Base-by-base conservation (phyloP, 2,329 filamentous ascomycete species). In the Colletotrichum graminicola region DNA sequence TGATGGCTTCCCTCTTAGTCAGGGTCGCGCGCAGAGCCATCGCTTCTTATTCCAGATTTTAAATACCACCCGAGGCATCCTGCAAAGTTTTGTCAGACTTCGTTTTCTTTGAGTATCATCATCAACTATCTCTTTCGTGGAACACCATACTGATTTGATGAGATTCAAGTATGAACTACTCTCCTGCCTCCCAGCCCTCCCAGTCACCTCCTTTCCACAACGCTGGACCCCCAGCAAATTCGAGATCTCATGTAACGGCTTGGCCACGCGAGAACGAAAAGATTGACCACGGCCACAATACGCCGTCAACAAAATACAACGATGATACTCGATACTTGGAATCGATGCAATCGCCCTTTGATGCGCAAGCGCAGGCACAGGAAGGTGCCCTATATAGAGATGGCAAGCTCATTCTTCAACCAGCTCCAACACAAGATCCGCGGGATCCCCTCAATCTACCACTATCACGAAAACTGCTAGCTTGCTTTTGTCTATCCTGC, bases 401-500 rank as follows among this genome's bases (percentile, higher is more conserved):
- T 16, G 67, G 67, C n/a, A 52, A 62, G 16, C 67, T 71, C 18
- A 23, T 71, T 3, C 57, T 71, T 0, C 64, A 71, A n/a, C 67
- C 64, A 8, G 67, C 64, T 3, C 67, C 64, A 0, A 71, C 67
- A 1, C 41, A 67, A 16, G 64, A 71, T 23, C 67, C 67, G 3
- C 56, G 67, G 7, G 67, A 71, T 45, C 67, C 67, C 3, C 67
- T 71, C 64, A 71, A 71, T 8, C 32, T 62, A 0, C 63, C 64
- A 0, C 4, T 71, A 1, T 52, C 64, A 1, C 51, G 51, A 1
- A 71, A 71, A 14, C 2, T 71, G 6, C 51, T 71, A 1, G 67
- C 41, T 2, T 62, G 49, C 8, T 67, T 67, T 34, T 71, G 64
- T 7, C 57, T 71, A 4, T 71, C 63, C 43, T 71, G 56, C 11